Evolutionary conservation across 495 filamentous ascomycete species (phyloP).

Genomic region (Hypoxylon trugodes): DNA sequence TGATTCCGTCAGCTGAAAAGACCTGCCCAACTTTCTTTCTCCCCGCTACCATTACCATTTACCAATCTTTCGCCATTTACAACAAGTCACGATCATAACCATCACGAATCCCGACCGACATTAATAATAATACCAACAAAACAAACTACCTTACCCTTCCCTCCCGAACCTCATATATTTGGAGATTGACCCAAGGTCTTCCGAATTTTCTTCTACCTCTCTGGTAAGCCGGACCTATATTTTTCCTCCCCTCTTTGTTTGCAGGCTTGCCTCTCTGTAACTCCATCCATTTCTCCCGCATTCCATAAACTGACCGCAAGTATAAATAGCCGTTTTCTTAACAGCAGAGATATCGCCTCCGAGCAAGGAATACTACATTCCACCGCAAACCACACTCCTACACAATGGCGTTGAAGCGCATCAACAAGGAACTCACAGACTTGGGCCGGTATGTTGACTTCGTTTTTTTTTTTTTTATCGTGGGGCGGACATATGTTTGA

Average conservation of each 20-base stretch:
- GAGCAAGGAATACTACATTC: slow-evolving; percentile 21
- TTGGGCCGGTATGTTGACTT: slow-evolving; percentile 84
- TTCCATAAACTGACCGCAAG: slow-evolving; percentile 44
- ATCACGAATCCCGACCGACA: slow-evolving; percentile 4
- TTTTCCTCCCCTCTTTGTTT: slow-evolving; percentile 10
- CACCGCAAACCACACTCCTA: slow-evolving; percentile 46
- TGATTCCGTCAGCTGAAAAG: slow-evolving; percentile 41
- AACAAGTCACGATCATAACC: slow-evolving; percentile 17
- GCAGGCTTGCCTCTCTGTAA: slow-evolving; percentile 26
- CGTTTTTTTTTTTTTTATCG: slow-evolving; percentile 24
- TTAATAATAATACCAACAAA: slow-evolving; percentile 20
- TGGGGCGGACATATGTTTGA: slow-evolving; percentile 12
- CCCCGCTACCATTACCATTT: slow-evolving; percentile 35
- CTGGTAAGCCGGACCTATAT: slow-evolving; percentile 21
- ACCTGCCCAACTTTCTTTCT: slow-evolving; percentile 35
- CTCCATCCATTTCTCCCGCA: slow-evolving; percentile 41
- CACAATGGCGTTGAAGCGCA: slow-evolving; percentile 97
- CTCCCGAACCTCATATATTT: slow-evolving; percentile 15
- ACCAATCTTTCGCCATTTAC: slow-evolving; percentile 19
- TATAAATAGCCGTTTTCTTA: slow-evolving; percentile 39
- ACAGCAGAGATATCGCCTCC: slow-evolving; percentile 40
- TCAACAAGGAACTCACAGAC: slow-evolving; percentile 99
- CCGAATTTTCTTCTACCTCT: not conserved
- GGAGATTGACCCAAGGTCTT: slow-evolving; percentile 4
- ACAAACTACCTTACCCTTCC: not conserved